Evolutionary conservation across 2,329 filamentous ascomycete genomes (phyloP).

Genomic region (Emergomyces pasteurianus): DNA sequence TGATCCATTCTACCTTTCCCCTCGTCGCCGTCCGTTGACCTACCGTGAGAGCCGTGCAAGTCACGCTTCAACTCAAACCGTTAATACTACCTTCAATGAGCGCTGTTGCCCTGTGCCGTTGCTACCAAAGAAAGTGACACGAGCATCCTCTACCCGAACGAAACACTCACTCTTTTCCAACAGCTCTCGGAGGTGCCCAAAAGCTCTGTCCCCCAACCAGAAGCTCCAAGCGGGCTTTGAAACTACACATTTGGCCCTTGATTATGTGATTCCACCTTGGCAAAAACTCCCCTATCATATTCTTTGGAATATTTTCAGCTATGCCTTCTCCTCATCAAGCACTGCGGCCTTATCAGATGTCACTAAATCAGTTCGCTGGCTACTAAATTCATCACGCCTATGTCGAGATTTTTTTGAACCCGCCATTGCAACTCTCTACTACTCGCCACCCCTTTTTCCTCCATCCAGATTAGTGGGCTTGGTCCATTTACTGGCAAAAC

Average conservation of each 20-base stretch:
- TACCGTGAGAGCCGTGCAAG: neutral
- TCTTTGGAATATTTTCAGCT: slow-evolving; percentile 57
- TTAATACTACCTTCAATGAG: neutral
- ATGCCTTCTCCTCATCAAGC: slow-evolving; percentile 39
- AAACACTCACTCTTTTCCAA: slow-evolving; percentile 8
- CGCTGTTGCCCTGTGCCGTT: neutral
- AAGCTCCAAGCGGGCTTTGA: slow-evolving; percentile 1
- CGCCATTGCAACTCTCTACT: slow-evolving; percentile 60
- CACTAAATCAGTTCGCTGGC: slow-evolving; percentile 39
- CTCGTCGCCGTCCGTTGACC: slow-evolving; percentile 1
- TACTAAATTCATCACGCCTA: slow-evolving; percentile 49
- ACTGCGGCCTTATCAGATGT: slow-evolving; percentile 39
- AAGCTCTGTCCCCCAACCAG: slow-evolving; percentile 4
- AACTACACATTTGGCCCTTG: slow-evolving; percentile 9
- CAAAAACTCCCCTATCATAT: slow-evolving; percentile 55
- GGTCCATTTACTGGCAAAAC: slow-evolving; percentile 43
- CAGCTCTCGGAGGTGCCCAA: slow-evolving; percentile 4
- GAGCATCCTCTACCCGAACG: slow-evolving; percentile 3
- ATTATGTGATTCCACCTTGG: slow-evolving; percentile 43
- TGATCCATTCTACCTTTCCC: neutral
- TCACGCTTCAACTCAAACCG: neutral
- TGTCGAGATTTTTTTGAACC: slow-evolving; percentile 59
- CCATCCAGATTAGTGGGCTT: slow-evolving; percentile 38
- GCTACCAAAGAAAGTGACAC: slow-evolving; percentile 1
- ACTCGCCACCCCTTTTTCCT: slow-evolving; percentile 51